Percentiles rank a stretch among this genome's conserved stretches.
Evolutionary conservation across 192 early-diverging fungal species (phyloP).

Genomic region (Umbelopsis isabellina): DNA sequence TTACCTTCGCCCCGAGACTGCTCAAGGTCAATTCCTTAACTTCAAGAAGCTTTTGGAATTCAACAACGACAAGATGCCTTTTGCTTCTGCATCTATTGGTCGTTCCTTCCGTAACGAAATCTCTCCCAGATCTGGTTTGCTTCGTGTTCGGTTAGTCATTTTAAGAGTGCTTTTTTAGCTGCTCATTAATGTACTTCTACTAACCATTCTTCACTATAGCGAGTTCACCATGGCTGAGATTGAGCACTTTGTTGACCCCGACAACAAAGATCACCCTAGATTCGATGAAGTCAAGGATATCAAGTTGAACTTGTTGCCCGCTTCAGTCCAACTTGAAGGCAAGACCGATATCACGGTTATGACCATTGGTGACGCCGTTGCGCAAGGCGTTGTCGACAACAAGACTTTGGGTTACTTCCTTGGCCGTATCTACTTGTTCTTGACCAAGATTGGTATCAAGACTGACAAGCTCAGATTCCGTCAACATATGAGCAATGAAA

Average conservation of each 20-base stretch:
- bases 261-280: slow-evolving; percentile 88
- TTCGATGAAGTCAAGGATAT: slow-evolving; percentile 86
- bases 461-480: slow-evolving; percentile 87
- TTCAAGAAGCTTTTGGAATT: slow-evolving; percentile 96
- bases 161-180: neutral
- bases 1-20: slow-evolving; percentile 98
- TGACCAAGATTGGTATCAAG: slow-evolving; percentile 90
- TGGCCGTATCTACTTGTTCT: slow-evolving; percentile 91
- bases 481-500: slow-evolving; percentile 99
- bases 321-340: slow-evolving; percentile 75
- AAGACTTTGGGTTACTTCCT: slow-evolving; percentile 99
- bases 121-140: slow-evolving; percentile 89
- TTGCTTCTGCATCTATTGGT: slow-evolving; percentile 97
- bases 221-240: slow-evolving; percentile 99
- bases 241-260: slow-evolving; percentile 98
- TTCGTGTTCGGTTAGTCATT: slow-evolving; percentile 82
- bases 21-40: slow-evolving; percentile 99
- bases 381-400: slow-evolving; percentile 82
- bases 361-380: slow-evolving; percentile 92
- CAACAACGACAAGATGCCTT: slow-evolving; percentile 99
- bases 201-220: slow-evolving; percentile 40
- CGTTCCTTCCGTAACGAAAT: slow-evolving; percentile 99
- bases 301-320: slow-evolving; percentile 78
- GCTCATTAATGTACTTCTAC: neutral
- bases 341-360: slow-evolving; percentile 69